Evolutionary conservation across 139 green algal genomes (phyloP).

Genomic region (Chlamydomonas schloesseri): DNA sequence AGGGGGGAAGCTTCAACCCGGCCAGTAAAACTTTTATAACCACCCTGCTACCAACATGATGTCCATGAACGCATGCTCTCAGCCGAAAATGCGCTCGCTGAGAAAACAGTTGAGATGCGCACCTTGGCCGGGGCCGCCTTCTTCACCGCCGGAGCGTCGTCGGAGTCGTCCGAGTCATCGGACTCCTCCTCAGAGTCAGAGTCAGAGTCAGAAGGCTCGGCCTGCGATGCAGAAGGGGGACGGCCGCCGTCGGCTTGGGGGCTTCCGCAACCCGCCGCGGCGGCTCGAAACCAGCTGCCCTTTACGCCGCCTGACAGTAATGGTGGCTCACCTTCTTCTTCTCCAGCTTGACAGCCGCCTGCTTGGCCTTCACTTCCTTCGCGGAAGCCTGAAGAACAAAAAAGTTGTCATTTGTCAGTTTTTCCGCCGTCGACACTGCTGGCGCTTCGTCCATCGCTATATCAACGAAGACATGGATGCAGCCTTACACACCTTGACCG

Average conservation of each 20-base stretch:
- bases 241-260: background rate
- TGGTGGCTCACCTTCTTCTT: slow-evolving; percentile 28
- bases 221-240: background rate
- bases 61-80: too few relatives aligned
- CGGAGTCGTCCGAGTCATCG: slow-evolving; percentile 35
- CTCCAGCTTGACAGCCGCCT: slow-evolving; percentile 31
- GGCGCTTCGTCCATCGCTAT: background rate
- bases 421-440: background rate
- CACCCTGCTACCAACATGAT: too few relatives aligned
- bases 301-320: too few relatives aligned
- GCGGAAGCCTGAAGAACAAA: background rate
- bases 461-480: background rate
- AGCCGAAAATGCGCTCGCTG: background rate
- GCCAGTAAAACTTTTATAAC: too few relatives aligned
- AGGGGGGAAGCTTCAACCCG: too few relatives aligned
- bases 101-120: background rate
- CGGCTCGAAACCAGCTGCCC: background rate
- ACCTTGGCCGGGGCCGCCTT: slow-evolving; percentile 48
- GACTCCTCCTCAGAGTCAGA: slow-evolving; percentile 5
- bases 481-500: slow-evolving; percentile 7
- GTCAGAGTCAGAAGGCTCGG: background rate
- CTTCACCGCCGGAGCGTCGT: slow-evolving; percentile 32
- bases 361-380: slow-evolving; percentile 42
- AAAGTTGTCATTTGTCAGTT: background rate
- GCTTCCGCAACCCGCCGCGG: too few relatives aligned